These are phyloP conservation scores for Pythium inflatum DNA, from an alignment of 352 stramenopile species.

Conservation along the genomic window DNA sequence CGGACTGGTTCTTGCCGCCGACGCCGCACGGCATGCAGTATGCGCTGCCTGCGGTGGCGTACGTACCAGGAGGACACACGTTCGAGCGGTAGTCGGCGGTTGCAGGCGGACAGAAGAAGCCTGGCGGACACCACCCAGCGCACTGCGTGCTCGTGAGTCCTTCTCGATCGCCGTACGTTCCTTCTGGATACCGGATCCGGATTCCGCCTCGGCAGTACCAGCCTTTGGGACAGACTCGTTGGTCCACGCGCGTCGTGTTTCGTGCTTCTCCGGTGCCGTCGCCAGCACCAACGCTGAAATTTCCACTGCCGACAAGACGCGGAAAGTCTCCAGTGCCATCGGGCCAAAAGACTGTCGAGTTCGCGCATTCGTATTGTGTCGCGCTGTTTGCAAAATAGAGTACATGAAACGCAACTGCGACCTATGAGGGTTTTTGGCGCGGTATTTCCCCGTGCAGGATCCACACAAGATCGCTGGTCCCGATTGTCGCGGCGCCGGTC, in stretches of 20 bases:
- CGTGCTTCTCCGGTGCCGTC: constrained; percentile 38
- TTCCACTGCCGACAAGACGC: constrained; percentile 44
- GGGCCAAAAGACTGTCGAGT: constrained; percentile 60
- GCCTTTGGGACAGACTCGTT: constrained; percentile 59
- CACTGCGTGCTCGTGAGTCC: constrained; percentile 57
- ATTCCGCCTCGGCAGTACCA: constrained; percentile 81
- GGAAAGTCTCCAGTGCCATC: constrained; percentile 53
- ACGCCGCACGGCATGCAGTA: constrained; percentile 48
- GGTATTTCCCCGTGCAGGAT: too few relatives aligned
- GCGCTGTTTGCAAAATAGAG: constrained; percentile 14
- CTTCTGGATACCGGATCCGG: constrained; percentile 63
- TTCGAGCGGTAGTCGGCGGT: constrained; percentile 53
- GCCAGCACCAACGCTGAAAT: constrained; percentile 54
- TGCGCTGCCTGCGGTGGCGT: constrained; percentile 44
- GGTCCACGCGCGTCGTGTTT: constrained; percentile 59
- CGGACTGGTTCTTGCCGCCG: not conserved
- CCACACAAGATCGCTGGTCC: too few relatives aligned
- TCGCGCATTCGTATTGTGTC: constrained; percentile 58
- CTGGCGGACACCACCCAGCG: constrained; percentile 66
- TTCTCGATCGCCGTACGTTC: constrained; percentile 60
- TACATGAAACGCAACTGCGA: not conserved
- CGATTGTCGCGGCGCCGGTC: too few relatives aligned
- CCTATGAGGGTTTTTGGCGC: too few relatives aligned
- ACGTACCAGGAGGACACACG: constrained; percentile 48
- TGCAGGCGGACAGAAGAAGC: constrained; percentile 67